Percentiles rank a stretch among this genome's conserved stretches.
Conservation (phyloP, 2,329 filamentous ascomycete species). For the Botrytis cinerea region DNA sequence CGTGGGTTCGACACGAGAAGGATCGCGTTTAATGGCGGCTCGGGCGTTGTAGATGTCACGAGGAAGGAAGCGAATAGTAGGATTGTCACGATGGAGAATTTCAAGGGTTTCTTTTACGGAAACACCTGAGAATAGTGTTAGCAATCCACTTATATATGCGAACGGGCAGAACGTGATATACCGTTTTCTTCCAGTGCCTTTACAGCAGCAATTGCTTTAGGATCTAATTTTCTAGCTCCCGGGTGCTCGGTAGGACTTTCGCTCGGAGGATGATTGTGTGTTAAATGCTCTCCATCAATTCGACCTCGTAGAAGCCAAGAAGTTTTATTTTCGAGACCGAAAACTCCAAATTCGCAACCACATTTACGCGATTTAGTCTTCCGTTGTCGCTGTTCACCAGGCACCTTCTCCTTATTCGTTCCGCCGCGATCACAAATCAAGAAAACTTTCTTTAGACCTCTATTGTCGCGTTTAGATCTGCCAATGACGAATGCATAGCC, state of each 20-base stretch:
- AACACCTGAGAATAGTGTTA: conserved; percentile 54
- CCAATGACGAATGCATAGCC: conserved; percentile 70
- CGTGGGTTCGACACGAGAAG: conserved; percentile 60
- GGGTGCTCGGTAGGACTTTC: conserved; percentile 68
- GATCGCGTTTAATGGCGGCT: conserved; percentile 66
- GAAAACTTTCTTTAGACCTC: conserved; percentile 66
- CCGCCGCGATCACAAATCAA: conserved; percentile 68
- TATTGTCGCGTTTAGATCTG: conserved; percentile 64
- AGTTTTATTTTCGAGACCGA: conserved; percentile 66
- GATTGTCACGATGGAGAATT: conserved; percentile 64
- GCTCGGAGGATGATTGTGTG: conserved; percentile 66
- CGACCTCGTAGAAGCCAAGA: conserved; percentile 68
- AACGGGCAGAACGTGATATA: conserved; percentile 44
- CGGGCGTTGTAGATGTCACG: conserved; percentile 69
- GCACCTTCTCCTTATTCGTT: conserved; percentile 55
- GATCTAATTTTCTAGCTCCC: conserved; percentile 65
- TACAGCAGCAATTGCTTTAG: conserved; percentile 67
- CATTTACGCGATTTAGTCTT: conserved; percentile 71
- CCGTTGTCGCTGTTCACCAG: conserved; percentile 48
- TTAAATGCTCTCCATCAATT: conserved; percentile 57
- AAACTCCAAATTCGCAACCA: conserved; percentile 70
- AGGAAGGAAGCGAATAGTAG: conserved; percentile 62
- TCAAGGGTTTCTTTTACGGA: conserved; percentile 67
- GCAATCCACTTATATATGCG: conserved; percentile 18
- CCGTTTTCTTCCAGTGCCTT: conserved; percentile 67